Conservation (phyloP, 2,329 filamentous ascomycete genomes). For the Daldinia sp. region DNA sequence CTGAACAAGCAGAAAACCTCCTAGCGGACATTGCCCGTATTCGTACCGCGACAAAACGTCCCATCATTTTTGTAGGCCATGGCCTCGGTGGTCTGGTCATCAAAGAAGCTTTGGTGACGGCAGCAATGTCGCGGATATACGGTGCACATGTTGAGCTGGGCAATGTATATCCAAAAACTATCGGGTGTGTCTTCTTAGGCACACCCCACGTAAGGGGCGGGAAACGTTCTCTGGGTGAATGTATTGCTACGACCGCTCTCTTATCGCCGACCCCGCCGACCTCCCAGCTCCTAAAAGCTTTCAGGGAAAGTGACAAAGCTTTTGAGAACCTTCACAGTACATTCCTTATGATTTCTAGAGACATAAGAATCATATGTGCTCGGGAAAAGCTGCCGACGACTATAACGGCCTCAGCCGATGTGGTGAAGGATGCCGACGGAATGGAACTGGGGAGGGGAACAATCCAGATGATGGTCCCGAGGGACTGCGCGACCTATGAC, state of each 20-base stretch:
- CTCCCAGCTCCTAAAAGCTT: conserved; percentile 36
- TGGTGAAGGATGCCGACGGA: conserved; percentile 37
- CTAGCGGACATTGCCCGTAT: conserved; percentile 42
- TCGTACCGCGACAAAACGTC: conserved; percentile 40
- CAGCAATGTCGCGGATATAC: conserved; percentile 45
- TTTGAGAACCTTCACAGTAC: conserved; percentile 45
- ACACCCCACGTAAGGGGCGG: conserved; percentile 43
- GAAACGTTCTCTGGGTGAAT: conserved; percentile 44
- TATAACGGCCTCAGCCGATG: conserved; percentile 35
- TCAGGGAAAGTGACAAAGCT: conserved; percentile 40
- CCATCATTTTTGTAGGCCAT: conserved; percentile 45
- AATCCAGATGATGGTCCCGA: conserved; percentile 44
- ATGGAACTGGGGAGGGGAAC: conserved; percentile 40
- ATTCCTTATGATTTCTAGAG: conserved; percentile 44
- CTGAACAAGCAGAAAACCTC: conserved; percentile 43
- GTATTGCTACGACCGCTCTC: conserved; percentile 41
- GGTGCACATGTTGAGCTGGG: conserved; percentile 45
- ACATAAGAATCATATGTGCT: conserved; percentile 45
- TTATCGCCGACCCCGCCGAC: conserved; percentile 40
- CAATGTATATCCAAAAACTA: conserved; percentile 45
- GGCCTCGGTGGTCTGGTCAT: conserved; percentile 45
- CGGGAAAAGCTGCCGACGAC: conserved; percentile 43
- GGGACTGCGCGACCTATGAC: conserved; percentile 40
- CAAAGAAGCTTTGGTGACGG: conserved; percentile 45
- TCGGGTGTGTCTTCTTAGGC: conserved; percentile 45